phyloP scores from a whole-genome alignment of 768 basidiomycete species.

The Hericium erinaceus region DNA sequence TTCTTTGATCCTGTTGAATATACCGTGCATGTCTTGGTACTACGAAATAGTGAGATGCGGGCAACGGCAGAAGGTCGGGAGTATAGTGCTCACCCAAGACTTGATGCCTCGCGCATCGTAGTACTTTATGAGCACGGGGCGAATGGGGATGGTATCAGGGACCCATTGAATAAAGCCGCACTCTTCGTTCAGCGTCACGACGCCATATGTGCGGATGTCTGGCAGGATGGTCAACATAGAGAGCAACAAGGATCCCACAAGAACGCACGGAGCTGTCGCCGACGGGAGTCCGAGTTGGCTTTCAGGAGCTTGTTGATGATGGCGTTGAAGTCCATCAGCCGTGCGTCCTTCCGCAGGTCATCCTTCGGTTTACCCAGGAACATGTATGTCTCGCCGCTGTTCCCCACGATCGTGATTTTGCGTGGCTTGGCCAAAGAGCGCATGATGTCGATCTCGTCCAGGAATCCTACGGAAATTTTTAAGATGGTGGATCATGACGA shows the following conservation, averaged over 20 bases:
- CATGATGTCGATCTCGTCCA: conserved; percentile 87
- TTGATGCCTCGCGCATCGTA: conserved; percentile 49
- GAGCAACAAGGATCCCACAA: neutral
- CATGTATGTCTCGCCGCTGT: conserved; percentile 75
- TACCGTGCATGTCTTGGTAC: conserved; percentile 35
- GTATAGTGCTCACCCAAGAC: conserved; percentile 34
- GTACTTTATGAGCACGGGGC: conserved; percentile 57
- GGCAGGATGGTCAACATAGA: neutral
- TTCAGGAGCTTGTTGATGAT: conserved; percentile 97
- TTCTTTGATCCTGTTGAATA: conserved; percentile 44
- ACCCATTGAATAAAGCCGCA: conserved; percentile 99
- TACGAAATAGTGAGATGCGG: conserved; percentile 16
- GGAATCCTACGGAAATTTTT: conserved; percentile 70
- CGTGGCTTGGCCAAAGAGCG: conserved; percentile 83
- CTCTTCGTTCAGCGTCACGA: conserved; percentile 95
- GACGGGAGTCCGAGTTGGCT: conserved; percentile 85
- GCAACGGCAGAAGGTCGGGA: neutral
- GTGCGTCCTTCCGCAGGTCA: conserved; percentile 92
- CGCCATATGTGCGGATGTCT: conserved; percentile 97
- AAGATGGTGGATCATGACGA: no score
- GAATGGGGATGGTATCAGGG: conserved; percentile 78
- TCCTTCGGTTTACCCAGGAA: conserved; percentile 97
- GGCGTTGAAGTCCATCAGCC: conserved; percentile 95
- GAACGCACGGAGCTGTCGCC: conserved; percentile 77
- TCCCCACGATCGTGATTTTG: conserved; percentile 78